Percentiles rank a stretch among this genome's conserved stretches.
Conservation (phyloP, 345 rosid species). For the Cardamine resedifolia region DNA sequence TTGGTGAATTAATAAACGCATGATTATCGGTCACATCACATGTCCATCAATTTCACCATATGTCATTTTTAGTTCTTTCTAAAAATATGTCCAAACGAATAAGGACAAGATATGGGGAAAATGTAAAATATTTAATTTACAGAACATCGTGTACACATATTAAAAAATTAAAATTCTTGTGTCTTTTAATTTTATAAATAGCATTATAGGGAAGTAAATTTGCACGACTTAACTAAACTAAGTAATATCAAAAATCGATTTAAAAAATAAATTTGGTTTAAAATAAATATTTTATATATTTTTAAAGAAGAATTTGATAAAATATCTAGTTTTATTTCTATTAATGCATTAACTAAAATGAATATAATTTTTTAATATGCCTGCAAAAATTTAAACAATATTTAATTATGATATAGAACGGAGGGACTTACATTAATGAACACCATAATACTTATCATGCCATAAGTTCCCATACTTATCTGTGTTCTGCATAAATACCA, state of each 20-base stretch:
- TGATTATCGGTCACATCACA: neutral
- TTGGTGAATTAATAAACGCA: neutral
- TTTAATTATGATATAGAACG: no score
- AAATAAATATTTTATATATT: neutral
- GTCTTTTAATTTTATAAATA: no score
- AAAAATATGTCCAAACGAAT: conserved; percentile 4
- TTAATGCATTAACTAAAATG: neutral
- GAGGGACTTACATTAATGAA: neutral
- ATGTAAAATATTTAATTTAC: neutral
- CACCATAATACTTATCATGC: neutral
- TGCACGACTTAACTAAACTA: neutral
- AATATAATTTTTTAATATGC: no score
- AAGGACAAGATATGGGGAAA: neutral
- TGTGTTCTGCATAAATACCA: neutral
- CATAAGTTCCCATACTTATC: neutral
- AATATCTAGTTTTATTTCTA: neutral
- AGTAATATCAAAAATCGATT: neutral
- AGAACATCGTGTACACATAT: neutral
- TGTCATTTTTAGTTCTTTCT: neutral
- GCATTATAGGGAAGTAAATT: neutral
- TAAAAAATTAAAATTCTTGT: no score
- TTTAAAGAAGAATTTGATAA: neutral
- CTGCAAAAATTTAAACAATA: no score
- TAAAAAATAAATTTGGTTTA: neutral
- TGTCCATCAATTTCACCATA: neutral